A percentile compares a stretch with the other conserved stretches of the same genome.
These are phyloP conservation scores for Trichoderma lentiforme DNA, from an alignment of 2,329 filamentous ascomycete species.

Conservation along the genomic window DNA sequence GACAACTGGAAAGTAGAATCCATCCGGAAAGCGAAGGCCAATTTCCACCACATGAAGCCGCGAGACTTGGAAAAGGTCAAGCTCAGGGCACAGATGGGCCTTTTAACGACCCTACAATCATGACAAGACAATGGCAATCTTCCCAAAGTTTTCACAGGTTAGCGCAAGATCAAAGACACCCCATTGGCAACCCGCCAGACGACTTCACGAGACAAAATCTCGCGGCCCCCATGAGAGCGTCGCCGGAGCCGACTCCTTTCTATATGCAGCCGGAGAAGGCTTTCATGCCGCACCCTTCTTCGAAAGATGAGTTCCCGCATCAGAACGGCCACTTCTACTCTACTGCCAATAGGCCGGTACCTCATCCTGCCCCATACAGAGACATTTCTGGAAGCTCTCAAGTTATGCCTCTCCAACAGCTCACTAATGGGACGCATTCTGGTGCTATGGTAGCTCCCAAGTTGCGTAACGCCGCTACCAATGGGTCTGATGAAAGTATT, in stretches of 20 bases:
- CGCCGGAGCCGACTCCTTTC: neutral
- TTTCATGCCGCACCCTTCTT: neutral
- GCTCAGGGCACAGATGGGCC: neutral
- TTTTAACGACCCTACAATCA: neutral
- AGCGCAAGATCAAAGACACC: neutral
- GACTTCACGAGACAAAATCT: neutral
- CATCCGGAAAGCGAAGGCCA: neutral
- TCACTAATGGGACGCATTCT: neutral
- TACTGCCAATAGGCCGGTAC: neutral
- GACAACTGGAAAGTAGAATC: neutral
- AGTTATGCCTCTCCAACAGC: neutral
- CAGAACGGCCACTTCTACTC: neutral
- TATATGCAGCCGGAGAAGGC: constrained; percentile 14
- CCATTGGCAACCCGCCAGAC: neutral
- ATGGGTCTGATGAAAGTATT: neutral
- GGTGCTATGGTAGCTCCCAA: neutral
- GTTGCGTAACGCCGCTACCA: neutral
- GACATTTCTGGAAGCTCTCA: neutral
- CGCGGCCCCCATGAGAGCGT: neutral
- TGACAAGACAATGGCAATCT: neutral
- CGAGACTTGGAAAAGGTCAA: neutral
- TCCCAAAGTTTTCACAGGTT: neutral
- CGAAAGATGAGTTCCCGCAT: neutral
- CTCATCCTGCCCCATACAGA: neutral
- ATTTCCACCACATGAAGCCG: neutral